Evolutionary conservation across 169 alveolate genomes (phyloP).

Genomic region (Eimeria falciformis): DNA sequence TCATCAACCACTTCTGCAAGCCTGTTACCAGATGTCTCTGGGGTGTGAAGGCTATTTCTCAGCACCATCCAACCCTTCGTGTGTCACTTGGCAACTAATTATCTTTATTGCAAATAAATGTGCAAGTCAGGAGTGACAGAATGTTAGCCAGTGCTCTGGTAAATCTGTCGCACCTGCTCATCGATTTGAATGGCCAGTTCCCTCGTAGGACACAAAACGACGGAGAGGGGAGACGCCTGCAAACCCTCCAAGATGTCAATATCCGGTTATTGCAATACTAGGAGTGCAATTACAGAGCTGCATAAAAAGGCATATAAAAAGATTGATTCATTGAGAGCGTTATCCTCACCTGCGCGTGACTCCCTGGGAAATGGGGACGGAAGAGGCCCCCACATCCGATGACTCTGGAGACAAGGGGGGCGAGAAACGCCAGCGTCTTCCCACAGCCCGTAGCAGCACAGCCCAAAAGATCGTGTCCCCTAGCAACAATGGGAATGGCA

Average conservation of each 20-base stretch:
- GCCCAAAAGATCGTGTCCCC: conserved; percentile 33
- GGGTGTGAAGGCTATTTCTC: too few relatives aligned
- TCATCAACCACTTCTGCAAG: too few relatives aligned
- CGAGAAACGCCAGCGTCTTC: conserved; percentile 49
- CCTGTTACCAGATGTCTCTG: too few relatives aligned
- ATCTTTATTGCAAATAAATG: too few relatives aligned
- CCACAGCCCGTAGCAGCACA: conserved; percentile 58
- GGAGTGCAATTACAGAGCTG: too few relatives aligned
- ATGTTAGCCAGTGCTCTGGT: too few relatives aligned
- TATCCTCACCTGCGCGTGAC: conserved; percentile 45
- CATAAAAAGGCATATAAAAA: not conserved
- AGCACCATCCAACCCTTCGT: too few relatives aligned
- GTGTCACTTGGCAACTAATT: too few relatives aligned
- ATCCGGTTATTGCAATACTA: too few relatives aligned
- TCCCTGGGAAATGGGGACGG: conserved; percentile 66
- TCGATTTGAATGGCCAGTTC: conserved; percentile 59
- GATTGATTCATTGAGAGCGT: not conserved
- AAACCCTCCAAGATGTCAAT: not conserved
- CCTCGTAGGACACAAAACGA: conserved; percentile 28
- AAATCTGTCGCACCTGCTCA: conserved; percentile 3
- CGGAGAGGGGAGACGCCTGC: conserved; percentile 51
- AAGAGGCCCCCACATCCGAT: not conserved
- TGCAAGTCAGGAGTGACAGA: too few relatives aligned
- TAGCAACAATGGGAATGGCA: conserved; percentile 40
- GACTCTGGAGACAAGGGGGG: conserved; percentile 28